These are phyloP conservation scores for Volvox reticuliferus DNA, from an alignment of 139 green algal species.

Conservation along the genomic window DNA sequence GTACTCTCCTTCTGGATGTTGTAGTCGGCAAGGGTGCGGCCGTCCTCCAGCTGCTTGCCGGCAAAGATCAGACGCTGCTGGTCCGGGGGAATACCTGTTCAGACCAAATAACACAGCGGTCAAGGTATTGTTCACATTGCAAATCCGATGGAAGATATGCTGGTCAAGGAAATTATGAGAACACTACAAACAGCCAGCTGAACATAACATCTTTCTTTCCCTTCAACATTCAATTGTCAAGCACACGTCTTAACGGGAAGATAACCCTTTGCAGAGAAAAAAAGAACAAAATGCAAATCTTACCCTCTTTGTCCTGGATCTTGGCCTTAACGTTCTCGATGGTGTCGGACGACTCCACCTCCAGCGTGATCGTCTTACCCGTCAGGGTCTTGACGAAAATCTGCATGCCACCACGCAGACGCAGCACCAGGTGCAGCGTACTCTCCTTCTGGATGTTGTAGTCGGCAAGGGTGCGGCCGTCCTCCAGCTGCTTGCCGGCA, in stretches of 20 bases:
- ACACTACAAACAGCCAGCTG: too few relatives aligned
- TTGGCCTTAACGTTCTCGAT: conserved; percentile 97
- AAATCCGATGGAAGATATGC: too few relatives aligned
- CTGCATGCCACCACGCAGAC: conserved; percentile 86
- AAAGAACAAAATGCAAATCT: neutral
- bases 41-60: conserved; percentile 97
- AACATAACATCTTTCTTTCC: too few relatives aligned
- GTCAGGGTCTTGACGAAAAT: conserved; percentile 96
- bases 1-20: conserved; percentile 95
- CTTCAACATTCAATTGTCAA: too few relatives aligned
- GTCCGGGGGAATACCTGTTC: conserved; percentile 88
- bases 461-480: conserved; percentile 93
- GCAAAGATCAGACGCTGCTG: conserved; percentile 97
- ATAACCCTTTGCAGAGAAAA: neutral
- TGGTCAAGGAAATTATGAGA: too few relatives aligned
- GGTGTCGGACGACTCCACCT: conserved; percentile 84
- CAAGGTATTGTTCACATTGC: too few relatives aligned
- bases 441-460: conserved; percentile 97
- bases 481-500: conserved; percentile 96
- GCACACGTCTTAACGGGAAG: too few relatives aligned
- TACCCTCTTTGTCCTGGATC: conserved; percentile 95
- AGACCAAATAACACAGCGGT: neutral
- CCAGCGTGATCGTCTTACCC: conserved; percentile 84
- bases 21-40: conserved; percentile 94
- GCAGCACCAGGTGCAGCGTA: conserved; percentile 88